These are phyloP conservation scores for Pythium folliculosum DNA, from an alignment of 352 stramenopile species.

Conservation along the genomic window DNA sequence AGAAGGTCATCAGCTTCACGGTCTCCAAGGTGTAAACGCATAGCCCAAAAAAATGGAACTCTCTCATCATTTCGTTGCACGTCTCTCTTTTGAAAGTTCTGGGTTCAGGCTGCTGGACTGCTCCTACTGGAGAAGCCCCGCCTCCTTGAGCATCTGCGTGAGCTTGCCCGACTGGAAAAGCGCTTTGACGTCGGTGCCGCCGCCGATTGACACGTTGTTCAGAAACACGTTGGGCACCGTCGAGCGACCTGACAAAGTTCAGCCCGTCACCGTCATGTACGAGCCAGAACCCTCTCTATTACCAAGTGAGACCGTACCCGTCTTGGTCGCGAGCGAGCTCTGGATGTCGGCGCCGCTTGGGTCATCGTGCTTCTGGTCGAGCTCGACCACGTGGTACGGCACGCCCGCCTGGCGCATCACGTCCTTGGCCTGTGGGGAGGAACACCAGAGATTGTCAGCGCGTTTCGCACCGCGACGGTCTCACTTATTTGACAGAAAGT, in stretches of 20 bases:
- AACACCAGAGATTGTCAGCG: too few relatives aligned
- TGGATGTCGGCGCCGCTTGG: constrained; percentile 87
- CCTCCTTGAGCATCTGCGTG: constrained; percentile 79
- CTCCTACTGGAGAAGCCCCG: constrained; percentile 44
- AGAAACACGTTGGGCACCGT: constrained; percentile 98
- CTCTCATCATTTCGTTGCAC: too few relatives aligned
- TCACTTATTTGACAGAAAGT: not conserved
- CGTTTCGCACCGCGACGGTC: not conserved
- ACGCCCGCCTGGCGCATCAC: constrained; percentile 65
- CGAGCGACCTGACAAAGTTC: constrained; percentile 63
- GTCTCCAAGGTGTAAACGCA: constrained; percentile 9
- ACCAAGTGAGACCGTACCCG: constrained; percentile 43
- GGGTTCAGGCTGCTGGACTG: too few relatives aligned
- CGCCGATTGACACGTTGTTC: constrained; percentile 91
- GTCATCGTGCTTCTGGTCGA: constrained; percentile 60
- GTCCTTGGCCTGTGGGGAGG: constrained; percentile 73
- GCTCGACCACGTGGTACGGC: constrained; percentile 63
- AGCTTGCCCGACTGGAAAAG: constrained; percentile 88
- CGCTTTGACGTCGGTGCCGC: constrained; percentile 92
- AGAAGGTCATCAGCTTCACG: constrained; percentile 46
- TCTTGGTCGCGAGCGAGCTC: constrained; percentile 79
- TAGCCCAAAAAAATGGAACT: too few relatives aligned
- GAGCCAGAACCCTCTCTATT: not conserved
- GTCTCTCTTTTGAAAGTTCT: too few relatives aligned
- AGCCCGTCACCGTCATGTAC: too few relatives aligned